Percentiles rank a stretch among this genome's conserved stretches.
phyloP scores from a whole-genome alignment of 768 basidiomycete genomes.

The Ephemerocybe angulata region DNA sequence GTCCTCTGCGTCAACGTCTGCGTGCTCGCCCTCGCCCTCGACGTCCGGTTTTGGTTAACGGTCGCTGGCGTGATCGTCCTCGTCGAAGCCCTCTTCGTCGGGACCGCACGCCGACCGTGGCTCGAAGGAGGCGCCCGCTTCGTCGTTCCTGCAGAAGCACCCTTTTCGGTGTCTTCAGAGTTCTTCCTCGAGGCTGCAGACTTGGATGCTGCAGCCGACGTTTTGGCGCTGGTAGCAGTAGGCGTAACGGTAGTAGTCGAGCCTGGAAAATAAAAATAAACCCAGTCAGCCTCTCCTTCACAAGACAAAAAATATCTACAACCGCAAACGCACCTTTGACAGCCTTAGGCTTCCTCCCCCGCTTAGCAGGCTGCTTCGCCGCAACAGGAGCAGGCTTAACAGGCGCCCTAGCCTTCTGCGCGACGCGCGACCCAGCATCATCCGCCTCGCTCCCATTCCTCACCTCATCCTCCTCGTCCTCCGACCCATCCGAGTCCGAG shows the following conservation, averaged over 20 bases:
- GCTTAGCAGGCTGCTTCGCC: not conserved
- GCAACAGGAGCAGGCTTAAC: not conserved
- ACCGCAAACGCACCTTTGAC: not conserved
- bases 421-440: too few species aligned
- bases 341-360: not conserved
- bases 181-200: too few species aligned
- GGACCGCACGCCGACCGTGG: not conserved
- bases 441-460: not conserved
- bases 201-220: too few species aligned
- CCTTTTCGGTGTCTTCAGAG: not conserved
- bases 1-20: constrained; percentile 6
- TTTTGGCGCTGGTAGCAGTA: too few species aligned
- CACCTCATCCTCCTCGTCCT: not conserved
- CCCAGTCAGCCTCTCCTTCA: not conserved
- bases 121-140: not conserved
- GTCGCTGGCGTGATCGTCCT: not conserved
- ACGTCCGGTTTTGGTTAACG: not conserved
- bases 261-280: not conserved
- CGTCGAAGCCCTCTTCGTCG: not conserved
- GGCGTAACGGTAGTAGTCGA: not conserved
- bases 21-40: constrained; percentile 8
- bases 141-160: not conserved
- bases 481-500: constrained; percentile 1
- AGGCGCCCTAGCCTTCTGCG: not conserved
- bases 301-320: not conserved